Conservation (phyloP, 805 yeast species). For the Brettanomyces custersianus region DNA sequence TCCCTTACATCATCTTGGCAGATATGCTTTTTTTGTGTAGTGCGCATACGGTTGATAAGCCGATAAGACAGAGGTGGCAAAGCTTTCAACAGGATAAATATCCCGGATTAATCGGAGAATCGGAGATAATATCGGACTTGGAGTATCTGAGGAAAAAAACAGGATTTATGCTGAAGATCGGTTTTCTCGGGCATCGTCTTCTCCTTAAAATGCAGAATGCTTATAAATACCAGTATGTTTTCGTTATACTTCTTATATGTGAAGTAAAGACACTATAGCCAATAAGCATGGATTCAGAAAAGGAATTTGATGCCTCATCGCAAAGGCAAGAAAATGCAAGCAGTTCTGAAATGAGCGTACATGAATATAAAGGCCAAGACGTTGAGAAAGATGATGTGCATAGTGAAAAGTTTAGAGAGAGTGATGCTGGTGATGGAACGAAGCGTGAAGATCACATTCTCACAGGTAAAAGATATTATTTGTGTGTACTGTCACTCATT, state of each 20-base stretch:
- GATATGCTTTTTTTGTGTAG: too few species aligned
- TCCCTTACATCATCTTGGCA: not conserved
- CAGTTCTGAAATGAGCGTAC: not conserved
- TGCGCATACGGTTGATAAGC: too few species aligned
- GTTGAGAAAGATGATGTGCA: slow-evolving; percentile 1
- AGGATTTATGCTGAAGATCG: not conserved
- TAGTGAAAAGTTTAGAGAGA: slow-evolving; percentile 21
- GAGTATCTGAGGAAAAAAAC: not conserved
- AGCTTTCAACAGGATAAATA: not conserved
- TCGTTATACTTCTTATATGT: not conserved
- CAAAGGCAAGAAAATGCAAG: not conserved
- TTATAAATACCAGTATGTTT: not conserved
- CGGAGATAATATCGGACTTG: not conserved
- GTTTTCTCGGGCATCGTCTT: too few species aligned
- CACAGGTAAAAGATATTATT: slow-evolving; percentile 13
- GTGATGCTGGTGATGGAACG: slow-evolving; percentile 34
- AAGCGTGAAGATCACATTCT: slow-evolving; percentile 20
- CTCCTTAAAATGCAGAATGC: too few species aligned
- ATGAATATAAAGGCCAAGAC: not conserved
- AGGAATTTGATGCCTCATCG: not conserved
- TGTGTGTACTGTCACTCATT: slow-evolving; percentile 10
- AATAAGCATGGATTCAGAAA: not conserved
- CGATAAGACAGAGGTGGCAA: too few species aligned
- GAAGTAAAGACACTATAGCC: not conserved
- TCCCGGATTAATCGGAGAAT: not conserved